These are phyloP conservation scores for Fusarium succisae DNA, from an alignment of 2,329 filamentous ascomycete genomes.

Conservation along the genomic window DNA sequence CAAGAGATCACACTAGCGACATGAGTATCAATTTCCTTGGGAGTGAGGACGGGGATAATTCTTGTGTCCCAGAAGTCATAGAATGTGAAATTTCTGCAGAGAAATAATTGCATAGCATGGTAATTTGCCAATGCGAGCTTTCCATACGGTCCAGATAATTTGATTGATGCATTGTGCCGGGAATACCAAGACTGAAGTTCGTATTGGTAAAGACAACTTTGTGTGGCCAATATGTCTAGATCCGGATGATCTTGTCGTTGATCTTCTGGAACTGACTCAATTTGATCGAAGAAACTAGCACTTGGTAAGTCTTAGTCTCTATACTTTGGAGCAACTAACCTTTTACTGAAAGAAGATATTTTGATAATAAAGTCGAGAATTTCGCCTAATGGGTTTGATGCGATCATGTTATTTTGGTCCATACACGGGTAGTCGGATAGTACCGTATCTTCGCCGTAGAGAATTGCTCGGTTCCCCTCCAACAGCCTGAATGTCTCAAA, in stretches of 20 bases:
- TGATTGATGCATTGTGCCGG: rapidly evolving
- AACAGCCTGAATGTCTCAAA: constrained; percentile 35
- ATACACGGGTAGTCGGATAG: neutral
- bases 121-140: constrained; percentile 22
- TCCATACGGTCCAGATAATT: neutral
- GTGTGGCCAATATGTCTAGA: neutral
- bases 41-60: constrained; percentile 5
- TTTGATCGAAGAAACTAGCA: constrained; percentile 30
- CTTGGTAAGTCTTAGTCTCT: neutral
- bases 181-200: neutral
- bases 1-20: neutral
- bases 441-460: constrained; percentile 38
- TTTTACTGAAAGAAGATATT: constrained; percentile 34
- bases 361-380: constrained; percentile 18
- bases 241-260: neutral
- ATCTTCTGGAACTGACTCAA: constrained; percentile 15
- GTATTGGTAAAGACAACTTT: constrained; percentile 16
- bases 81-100: constrained; percentile 38
- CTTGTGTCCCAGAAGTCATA: constrained; percentile 32
- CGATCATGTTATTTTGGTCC: neutral
- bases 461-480: constrained; percentile 38
- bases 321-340: neutral
- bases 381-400: neutral
- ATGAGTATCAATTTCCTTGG: neutral
- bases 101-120: constrained; percentile 31